Percentiles rank a stretch among this genome's conserved stretches.
These are phyloP conservation scores for Macrocybe gigantea DNA, from an alignment of 768 basidiomycete species.

Conservation along the genomic window DNA sequence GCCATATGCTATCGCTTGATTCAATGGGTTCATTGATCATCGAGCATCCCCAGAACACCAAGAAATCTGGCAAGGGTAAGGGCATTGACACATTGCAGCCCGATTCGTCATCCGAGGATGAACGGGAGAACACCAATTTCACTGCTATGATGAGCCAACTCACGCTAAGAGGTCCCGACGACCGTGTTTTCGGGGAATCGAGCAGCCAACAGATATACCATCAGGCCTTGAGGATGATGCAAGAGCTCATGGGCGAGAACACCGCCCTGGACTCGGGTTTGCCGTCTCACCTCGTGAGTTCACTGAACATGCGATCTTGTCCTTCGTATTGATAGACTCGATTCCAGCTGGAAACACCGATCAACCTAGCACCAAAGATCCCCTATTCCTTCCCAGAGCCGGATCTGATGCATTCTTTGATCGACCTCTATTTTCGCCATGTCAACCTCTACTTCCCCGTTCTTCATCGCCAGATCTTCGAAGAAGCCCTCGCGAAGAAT, in stretches of 20 bases:
- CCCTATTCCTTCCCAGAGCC: conserved; percentile 36
- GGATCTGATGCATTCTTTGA: conserved; percentile 44
- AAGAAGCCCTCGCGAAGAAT: conserved; percentile 39
- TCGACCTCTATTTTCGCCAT: conserved; percentile 60
- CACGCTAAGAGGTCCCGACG: background rate
- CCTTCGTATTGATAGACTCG: background rate
- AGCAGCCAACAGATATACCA: background rate
- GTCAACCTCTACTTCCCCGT: conserved; percentile 57
- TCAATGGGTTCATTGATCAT: background rate
- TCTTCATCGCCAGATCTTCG: conserved; percentile 68
- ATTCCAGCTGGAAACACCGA: conserved; percentile 21
- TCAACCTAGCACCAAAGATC: conserved; percentile 8
- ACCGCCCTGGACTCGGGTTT: conserved; percentile 3
- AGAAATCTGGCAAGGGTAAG: background rate
- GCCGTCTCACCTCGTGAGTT: background rate
- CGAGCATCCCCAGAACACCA: background rate
- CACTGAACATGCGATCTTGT: background rate
- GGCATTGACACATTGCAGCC: background rate
- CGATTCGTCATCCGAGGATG: background rate
- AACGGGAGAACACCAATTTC: background rate
- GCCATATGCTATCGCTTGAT: background rate
- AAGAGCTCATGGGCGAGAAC: conserved; percentile 37
- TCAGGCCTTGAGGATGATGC: conserved; percentile 29
- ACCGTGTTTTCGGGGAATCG: too few relatives aligned
- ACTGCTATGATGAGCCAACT: background rate